Conservation (phyloP, 202 grass and related monocot species). For the Dendrocalamus latiflorus region DNA sequence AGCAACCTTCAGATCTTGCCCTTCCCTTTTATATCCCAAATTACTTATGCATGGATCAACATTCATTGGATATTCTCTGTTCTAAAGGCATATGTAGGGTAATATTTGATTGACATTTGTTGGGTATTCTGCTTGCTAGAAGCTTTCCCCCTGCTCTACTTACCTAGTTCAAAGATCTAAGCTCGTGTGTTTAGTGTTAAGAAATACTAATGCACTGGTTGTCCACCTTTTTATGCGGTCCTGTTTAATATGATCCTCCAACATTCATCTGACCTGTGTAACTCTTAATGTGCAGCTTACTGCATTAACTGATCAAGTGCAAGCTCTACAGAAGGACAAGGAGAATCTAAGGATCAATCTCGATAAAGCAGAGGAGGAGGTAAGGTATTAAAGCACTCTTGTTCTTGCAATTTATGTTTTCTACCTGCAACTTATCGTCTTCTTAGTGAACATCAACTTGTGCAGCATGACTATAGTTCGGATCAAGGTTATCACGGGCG, state of each 20-base stretch:
- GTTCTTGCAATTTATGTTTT: conserved; percentile 1
- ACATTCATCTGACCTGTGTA: not conserved
- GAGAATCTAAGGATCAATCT: conserved; percentile 66
- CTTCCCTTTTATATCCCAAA: not conserved
- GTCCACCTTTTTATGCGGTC: not conserved
- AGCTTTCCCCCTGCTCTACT: not conserved
- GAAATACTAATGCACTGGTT: not conserved
- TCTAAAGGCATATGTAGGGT: not conserved
- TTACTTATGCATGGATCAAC: not conserved
- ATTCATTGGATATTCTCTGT: not conserved
- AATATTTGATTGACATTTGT: not conserved
- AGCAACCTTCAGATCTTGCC: not conserved
- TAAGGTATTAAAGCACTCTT: conserved; percentile 13
- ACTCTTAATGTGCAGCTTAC: conserved; percentile 27
- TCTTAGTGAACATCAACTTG: not conserved
- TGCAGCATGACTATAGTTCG: not conserved
- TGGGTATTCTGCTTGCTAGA: not conserved
- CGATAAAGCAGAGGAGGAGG: conserved; percentile 84
- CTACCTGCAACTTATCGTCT: not conserved
- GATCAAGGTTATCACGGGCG: not conserved
- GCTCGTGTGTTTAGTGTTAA: not conserved
- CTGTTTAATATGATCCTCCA: conserved; percentile 6
- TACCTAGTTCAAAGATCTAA: not conserved
- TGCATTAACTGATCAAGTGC: conserved; percentile 39
- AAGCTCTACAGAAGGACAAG: conserved; percentile 70